Percentiles rank a stretch among this genome's conserved stretches.
Evolutionary conservation across 352 stramenopile species (phyloP).

Genomic region (Pythium sukuiense): DNA sequence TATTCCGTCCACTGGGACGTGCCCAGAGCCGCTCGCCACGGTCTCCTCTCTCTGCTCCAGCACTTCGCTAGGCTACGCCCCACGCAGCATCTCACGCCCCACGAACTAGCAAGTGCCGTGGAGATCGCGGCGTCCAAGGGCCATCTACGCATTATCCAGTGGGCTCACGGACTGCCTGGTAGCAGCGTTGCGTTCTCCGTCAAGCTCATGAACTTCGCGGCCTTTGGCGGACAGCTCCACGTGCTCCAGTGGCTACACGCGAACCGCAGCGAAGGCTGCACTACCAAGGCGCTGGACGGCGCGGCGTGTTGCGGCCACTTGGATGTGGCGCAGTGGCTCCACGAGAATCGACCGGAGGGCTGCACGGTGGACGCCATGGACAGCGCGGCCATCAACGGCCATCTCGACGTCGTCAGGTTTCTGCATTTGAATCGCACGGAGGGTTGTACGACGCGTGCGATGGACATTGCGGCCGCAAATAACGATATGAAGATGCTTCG

Average conservation of each 20-base stretch:
- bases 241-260: conserved; percentile 34
- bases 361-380: conserved; percentile 26
- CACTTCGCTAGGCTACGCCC: neutral
- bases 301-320: conserved; percentile 20
- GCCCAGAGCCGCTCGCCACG: conserved; percentile 12
- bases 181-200: conserved; percentile 9
- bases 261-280: conserved; percentile 19
- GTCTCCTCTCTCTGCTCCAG: conserved; percentile 12
- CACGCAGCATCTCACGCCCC: neutral
- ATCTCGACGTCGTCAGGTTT: conserved; percentile 16
- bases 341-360: conserved; percentile 16
- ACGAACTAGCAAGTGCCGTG: conserved; percentile 15
- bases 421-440: conserved; percentile 15
- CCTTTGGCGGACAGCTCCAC: conserved; percentile 32
- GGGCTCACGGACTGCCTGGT: conserved; percentile 7
- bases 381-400: conserved; percentile 10
- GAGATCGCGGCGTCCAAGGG: conserved; percentile 16
- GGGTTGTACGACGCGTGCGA: conserved; percentile 18
- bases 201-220: conserved; percentile 41
- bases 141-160: conserved; percentile 18
- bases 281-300: conserved; percentile 16
- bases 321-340: conserved; percentile 19
- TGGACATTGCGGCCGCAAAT: conserved; percentile 15
- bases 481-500: neutral
- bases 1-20: conserved; percentile 18